Conservation (phyloP, 2,329 filamentous ascomycete species). For the Colletotrichum phormii region DNA sequence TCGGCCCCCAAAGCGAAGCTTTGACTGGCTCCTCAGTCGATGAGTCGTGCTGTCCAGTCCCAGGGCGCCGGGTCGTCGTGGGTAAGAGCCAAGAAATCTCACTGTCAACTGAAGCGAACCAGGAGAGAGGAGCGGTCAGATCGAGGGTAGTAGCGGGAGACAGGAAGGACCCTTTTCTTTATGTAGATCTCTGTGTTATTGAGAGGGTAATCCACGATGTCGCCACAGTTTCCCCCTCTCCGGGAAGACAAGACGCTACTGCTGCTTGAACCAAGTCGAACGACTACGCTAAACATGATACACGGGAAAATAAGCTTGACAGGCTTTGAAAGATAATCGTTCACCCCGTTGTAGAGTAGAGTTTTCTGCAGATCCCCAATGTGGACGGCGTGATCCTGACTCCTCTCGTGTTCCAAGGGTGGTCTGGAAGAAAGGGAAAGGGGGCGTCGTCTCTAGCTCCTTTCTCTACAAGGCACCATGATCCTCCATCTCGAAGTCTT, state of each 20-base stretch:
- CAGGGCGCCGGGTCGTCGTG: constrained; percentile 17
- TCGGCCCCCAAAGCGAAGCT: constrained; percentile 16
- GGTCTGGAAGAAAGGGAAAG: neutral
- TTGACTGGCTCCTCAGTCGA: constrained; percentile 3
- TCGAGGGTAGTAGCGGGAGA: neutral
- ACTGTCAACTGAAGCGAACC: constrained; percentile 2
- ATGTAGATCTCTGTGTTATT: constrained; percentile 12
- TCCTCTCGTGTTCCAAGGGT: constrained; percentile 25
- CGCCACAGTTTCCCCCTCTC: constrained; percentile 15
- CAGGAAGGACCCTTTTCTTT: constrained; percentile 9
- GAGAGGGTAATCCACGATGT: constrained; percentile 10
- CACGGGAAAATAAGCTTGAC: constrained; percentile 25
- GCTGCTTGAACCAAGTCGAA: constrained; percentile 1
- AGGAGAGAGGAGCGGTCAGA: constrained; percentile 16
- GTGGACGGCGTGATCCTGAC: constrained; percentile 23
- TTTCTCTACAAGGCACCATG: neutral
- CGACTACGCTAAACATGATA: constrained; percentile 24
- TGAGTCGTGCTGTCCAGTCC: constrained; percentile 9
- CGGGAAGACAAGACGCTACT: constrained; percentile 4
- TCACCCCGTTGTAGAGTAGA: neutral
- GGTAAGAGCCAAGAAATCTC: constrained; percentile 15
- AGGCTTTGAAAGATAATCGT: constrained; percentile 9
- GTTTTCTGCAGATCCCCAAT: constrained; percentile 9
- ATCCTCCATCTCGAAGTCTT: neutral
- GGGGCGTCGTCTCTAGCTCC: neutral